Conservation (phyloP, 352 stramenopile species). For the Globisporangium abappressorium region DNA sequence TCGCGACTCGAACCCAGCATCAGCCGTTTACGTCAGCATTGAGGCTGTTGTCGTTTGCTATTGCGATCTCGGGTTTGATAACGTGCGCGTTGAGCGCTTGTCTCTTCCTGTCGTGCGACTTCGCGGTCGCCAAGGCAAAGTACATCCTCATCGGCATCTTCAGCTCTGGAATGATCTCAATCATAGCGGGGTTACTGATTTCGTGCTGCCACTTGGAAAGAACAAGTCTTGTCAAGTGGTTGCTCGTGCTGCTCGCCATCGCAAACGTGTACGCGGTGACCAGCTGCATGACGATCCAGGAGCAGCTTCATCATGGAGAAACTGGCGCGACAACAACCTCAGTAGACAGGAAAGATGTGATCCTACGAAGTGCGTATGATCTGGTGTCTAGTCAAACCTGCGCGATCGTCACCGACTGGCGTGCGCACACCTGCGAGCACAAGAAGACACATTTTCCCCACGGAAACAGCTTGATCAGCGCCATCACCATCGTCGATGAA, state of each 20-base stretch:
- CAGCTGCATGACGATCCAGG: constrained; percentile 4
- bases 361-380: constrained; percentile 21
- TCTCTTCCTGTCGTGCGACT: constrained; percentile 28
- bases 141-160: constrained; percentile 10
- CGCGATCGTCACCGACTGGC: constrained; percentile 10
- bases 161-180: constrained; percentile 4
- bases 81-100: constrained; percentile 20
- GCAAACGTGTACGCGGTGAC: constrained; percentile 27
- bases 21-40: neutral
- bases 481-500: neutral
- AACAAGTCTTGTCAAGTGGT: constrained; percentile 24
- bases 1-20: neutral
- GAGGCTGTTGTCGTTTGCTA: constrained; percentile 6
- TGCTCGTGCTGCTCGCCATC: constrained; percentile 24
- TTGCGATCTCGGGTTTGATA: constrained; percentile 12
- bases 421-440: constrained; percentile 15
- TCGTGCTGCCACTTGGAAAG: constrained; percentile 20
- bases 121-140: neutral
- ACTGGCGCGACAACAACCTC: neutral
- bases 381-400: constrained; percentile 24
- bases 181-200: constrained; percentile 12
- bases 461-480: neutral
- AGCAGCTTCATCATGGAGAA: neutral
- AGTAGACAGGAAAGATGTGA: neutral
- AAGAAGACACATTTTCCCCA: neutral